Base-by-base conservation (phyloP, 2,329 filamentous ascomycete genomes). In the Exophiala phaeomuriformis region DNA sequence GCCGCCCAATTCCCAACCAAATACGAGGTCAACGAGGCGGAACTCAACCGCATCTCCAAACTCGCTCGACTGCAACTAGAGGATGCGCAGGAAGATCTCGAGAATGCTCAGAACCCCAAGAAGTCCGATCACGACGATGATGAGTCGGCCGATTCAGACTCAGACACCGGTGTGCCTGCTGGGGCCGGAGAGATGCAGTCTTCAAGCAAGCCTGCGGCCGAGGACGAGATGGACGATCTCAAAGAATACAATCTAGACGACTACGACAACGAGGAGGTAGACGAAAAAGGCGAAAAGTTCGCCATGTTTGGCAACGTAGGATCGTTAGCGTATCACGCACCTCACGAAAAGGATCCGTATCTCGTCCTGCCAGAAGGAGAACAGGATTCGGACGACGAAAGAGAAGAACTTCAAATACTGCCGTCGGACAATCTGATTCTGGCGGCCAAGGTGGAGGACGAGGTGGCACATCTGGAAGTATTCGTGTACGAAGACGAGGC, bases 201-300 rank as follows among this genome's bases (percentile, higher is more conserved):
- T 19, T 19, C 41, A 3, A 42, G n/a, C 8, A 56, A 50, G 12
- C 12, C 54, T 51, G 28, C 50, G 29, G 80, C 77, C 12, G 74
- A 19, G 19, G 19, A 81, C 36, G 75, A 85, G 60, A 89, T 95
- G 66, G 88, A 94, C 62, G 90, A 95, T 68, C 78, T 98, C 47
- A 93, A 91, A 71, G 90, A 98, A 71, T 98, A 96, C 72, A 85
- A 98, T 67, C 79, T 98, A 51, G 91, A 97, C 60, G 84, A 95
- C 70, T 98, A 98, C 69, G 93, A 98, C 64, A 87, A 93, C 44
- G 81, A 83, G 5, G 78, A 80, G 9, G 78, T 80, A 1, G 83
- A 83, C 31, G 81, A 88, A 55, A 75, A 75, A 19, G 76, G 75
- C 47, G 84, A 88, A 65, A 80, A 84, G 50, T 85, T 93, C 78